A percentile compares a stretch with the other conserved stretches of the same genome.
Evolutionary conservation across 2,329 filamentous ascomycete species (phyloP).

Genomic region (Beauveria asiatica): DNA sequence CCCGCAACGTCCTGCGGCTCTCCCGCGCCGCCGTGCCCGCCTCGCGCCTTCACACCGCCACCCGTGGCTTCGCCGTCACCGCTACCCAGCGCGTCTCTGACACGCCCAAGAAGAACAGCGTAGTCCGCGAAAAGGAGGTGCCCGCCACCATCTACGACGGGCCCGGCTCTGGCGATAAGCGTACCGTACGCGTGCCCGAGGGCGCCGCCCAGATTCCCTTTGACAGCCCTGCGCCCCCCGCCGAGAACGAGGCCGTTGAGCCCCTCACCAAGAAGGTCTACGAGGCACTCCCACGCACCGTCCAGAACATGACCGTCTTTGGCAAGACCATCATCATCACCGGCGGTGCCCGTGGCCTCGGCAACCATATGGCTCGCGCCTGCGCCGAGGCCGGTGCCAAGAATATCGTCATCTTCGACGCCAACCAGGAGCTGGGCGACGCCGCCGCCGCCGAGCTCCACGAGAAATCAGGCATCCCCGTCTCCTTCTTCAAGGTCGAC

Average conservation of each 20-base stretch:
- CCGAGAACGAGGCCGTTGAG: slow-evolving; percentile 35
- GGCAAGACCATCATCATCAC: slow-evolving; percentile 66
- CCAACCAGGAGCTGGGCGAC: slow-evolving; percentile 67
- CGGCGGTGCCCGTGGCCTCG: slow-evolving; percentile 67
- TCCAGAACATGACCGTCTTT: slow-evolving; percentile 61
- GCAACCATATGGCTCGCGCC: slow-evolving; percentile 71
- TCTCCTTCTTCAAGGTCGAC: slow-evolving; percentile 71
- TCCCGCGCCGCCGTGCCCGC: slow-evolving; percentile 22
- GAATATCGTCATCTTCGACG: slow-evolving; percentile 67
- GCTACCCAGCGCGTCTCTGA: slow-evolving; percentile 25
- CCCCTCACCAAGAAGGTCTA: slow-evolving; percentile 47
- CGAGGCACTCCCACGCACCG: slow-evolving; percentile 51
- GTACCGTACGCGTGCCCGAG: slow-evolving; percentile 44
- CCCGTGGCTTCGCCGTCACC: slow-evolving; percentile 24
- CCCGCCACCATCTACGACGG: slow-evolving; percentile 46
- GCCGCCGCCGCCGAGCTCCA: slow-evolving; percentile 61
- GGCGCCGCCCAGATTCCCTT: slow-evolving; percentile 33
- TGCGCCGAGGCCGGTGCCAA: slow-evolving; percentile 68
- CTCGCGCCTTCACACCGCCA: slow-evolving; percentile 12
- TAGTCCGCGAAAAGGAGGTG: slow-evolving; percentile 48
- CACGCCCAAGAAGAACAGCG: slow-evolving; percentile 39
- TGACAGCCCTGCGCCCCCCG: slow-evolving; percentile 25
- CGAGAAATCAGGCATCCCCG: slow-evolving; percentile 62
- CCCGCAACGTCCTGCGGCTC: slow-evolving; percentile 27
- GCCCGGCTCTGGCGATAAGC: slow-evolving; percentile 42